phyloP scores from a whole-genome alignment of 2,329 filamentous ascomycete genomes.

The Diplodia scrobiculata region DNA sequence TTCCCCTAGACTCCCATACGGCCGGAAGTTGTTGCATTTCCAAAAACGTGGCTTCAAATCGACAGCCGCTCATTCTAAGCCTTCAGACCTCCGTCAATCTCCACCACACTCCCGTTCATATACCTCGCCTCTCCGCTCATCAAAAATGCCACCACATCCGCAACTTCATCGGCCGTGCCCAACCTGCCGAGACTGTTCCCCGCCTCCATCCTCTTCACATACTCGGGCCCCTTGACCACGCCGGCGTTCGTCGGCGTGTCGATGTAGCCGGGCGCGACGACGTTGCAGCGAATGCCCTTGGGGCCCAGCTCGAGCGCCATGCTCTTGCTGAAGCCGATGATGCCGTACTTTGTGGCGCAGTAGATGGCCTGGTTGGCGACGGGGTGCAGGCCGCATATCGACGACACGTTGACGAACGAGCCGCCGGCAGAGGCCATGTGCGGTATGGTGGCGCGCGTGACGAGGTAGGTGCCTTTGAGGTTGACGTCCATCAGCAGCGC shows the following conservation, averaged over 20 bases:
- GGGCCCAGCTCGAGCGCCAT: slow-evolving; percentile 28
- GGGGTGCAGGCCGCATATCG: slow-evolving; percentile 95
- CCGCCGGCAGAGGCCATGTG: slow-evolving; percentile 98
- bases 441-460: slow-evolving; percentile 96
- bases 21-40: not conserved
- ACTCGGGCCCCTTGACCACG: slow-evolving; percentile 53
- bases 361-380: slow-evolving; percentile 99
- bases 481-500: slow-evolving; percentile 90
- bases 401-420: slow-evolving; percentile 93
- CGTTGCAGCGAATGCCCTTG: slow-evolving; percentile 25
- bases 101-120: slow-evolving; percentile 53
- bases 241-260: slow-evolving; percentile 54
- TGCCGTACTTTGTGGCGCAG: slow-evolving; percentile 70
- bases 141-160: slow-evolving; percentile 55
- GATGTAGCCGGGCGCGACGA: slow-evolving; percentile 44
- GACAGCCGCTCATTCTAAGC: not conserved
- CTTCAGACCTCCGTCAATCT: slow-evolving; percentile 50
- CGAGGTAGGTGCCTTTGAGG: slow-evolving; percentile 90
- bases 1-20: not conserved
- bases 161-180: slow-evolving; percentile 53
- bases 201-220: slow-evolving; percentile 45
- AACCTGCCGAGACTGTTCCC: slow-evolving; percentile 49
- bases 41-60: not conserved
- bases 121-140: slow-evolving; percentile 51
- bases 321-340: slow-evolving; percentile 77